Base-by-base conservation (phyloP, 257 asterid species). In the Fraxinus excelsior region DNA sequence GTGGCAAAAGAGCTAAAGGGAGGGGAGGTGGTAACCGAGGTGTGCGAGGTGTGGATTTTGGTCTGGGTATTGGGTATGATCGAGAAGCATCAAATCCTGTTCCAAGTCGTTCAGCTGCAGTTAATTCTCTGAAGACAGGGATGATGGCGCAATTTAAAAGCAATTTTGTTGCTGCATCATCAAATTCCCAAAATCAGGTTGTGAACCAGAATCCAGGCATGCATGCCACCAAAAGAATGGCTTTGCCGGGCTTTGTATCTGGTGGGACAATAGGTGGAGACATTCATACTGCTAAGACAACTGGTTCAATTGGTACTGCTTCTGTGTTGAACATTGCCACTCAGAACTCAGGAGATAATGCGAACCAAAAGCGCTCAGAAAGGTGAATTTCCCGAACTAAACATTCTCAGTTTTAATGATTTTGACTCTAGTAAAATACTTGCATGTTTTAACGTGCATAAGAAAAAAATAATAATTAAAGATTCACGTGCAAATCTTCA, bases 241-340 rank as follows among this genome's bases (percentile, higher is more conserved):
- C 78, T 35, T 82, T 95, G 25, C 84, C 87, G 1, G 98, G 99
- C 71, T 95, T 95, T 74, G 97, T 95, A 79, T 85, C 99, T 58
- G 99, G 99, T 80, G 99, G 98, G 80, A 88, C 92, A 23, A 95
- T 95, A 73, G 99, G 99, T 70, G 99, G 98, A 58, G 88, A 88
- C 67, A 38, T 84, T 75, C 84, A 81, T 69, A 82, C 86, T 51
- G 71, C 87, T 75, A 90, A 75, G 77, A 75, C 73, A 31, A 78
- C 77, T 76, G 86, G 84, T 77, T 81, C 88, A 7, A 72, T 83
- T 12, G 29, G 70, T 75, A 32, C 89, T 37, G 78, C 90, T 80
- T 76, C 89, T 35, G 77, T 86, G 25, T 78, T 90, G 71, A 77
- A 76, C 78, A 76, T 86, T 32, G 32, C 80, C 21, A 32, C 70